Evolutionary conservation across 2,329 filamentous ascomycete species (phyloP).

Genomic region (Trichophyton simii): DNA sequence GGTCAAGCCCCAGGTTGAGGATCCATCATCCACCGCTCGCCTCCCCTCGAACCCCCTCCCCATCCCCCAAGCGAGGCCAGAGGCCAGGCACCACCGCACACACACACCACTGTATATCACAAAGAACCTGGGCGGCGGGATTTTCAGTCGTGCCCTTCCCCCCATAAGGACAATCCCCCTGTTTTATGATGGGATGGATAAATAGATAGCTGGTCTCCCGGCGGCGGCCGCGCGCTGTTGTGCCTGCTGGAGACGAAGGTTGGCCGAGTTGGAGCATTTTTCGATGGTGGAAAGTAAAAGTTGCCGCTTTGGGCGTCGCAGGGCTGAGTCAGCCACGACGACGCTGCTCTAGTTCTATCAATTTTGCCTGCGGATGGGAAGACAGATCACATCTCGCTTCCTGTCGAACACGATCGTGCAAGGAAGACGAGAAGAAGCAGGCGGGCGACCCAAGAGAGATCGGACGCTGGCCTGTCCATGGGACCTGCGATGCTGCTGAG

Average conservation of each 20-base stretch:
- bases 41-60: no score
- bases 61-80: no score
- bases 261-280: not conserved
- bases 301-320: constrained; percentile 2
- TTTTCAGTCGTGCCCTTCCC: no score
- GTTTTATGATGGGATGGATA: no score
- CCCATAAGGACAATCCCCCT: no score
- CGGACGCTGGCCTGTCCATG: not conserved
- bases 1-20: not conserved
- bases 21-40: no score
- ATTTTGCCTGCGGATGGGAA: not conserved
- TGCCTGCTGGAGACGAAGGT: not conserved
- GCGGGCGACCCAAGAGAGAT: not conserved
- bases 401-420: not conserved
- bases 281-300: not conserved
- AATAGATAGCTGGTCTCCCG: not conserved
- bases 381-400: constrained; percentile 1
- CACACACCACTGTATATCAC: not conserved
- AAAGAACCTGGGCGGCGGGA: not conserved
- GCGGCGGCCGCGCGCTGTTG: not conserved
- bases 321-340: constrained; percentile 2
- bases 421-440: not conserved
- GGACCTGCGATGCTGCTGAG: not conserved
- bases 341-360: not conserved
- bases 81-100: no score